These are phyloP conservation scores for Penicillium concentricum DNA, from an alignment of 2,329 filamentous ascomycete genomes.

Conservation along the genomic window DNA sequence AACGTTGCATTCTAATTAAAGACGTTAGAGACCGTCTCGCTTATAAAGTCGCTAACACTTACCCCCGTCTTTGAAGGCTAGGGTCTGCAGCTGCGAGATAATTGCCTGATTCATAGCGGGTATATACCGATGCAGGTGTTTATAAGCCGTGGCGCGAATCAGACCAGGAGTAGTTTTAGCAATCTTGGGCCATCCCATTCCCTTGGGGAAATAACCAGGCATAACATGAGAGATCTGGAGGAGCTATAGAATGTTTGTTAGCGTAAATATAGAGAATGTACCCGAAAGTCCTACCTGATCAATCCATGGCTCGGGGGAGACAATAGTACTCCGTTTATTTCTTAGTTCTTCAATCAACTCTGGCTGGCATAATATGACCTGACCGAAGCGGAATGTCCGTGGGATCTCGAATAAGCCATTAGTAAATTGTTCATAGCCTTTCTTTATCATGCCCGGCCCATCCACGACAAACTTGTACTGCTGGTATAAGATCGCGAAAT, in stretches of 20 bases:
- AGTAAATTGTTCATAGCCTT: conserved; percentile 15
- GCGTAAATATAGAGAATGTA: not conserved
- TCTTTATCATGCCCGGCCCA: conserved; percentile 18
- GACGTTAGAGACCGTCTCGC: not conserved
- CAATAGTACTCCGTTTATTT: conserved; percentile 12
- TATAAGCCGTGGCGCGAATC: conserved; percentile 20
- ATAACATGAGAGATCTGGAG: conserved; percentile 41
- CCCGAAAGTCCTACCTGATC: conserved; percentile 13
- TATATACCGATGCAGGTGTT: conserved; percentile 20
- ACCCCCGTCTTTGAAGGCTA: conserved; percentile 12
- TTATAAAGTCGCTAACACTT: not conserved
- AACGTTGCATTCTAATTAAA: conserved; percentile 11
- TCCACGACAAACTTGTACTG: conserved; percentile 22
- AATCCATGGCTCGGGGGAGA: conserved; percentile 25
- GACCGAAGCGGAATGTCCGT: conserved; percentile 23
- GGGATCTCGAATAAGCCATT: conserved; percentile 22
- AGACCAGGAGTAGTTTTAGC: conserved; percentile 23
- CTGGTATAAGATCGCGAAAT: conserved; percentile 15
- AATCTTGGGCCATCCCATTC: conserved; percentile 22
- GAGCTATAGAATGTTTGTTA: conserved; percentile 6
- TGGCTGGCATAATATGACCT: conserved; percentile 20
- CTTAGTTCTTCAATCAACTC: conserved; percentile 22
- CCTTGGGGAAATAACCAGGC: conserved; percentile 22
- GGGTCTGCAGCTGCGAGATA: conserved; percentile 10
- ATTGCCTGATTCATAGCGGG: conserved; percentile 20